phyloP scores from a whole-genome alignment of 2,329 filamentous ascomycete species.

The Stachybotrys elegans region DNA sequence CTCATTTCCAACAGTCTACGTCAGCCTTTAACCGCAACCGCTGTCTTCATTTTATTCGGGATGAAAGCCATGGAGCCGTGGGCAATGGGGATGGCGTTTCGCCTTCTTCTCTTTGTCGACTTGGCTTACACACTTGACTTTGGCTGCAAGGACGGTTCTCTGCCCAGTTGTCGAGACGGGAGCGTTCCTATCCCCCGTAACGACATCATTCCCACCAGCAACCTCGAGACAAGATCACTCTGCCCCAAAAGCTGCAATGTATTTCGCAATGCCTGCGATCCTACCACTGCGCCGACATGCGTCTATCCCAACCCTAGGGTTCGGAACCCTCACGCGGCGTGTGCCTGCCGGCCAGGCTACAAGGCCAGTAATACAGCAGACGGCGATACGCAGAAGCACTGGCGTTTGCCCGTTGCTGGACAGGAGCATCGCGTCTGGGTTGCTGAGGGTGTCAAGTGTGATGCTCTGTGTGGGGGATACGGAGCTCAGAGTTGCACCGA shows the following conservation, averaged over 20 bases:
- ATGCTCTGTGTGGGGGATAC: constrained; percentile 3
- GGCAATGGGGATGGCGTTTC: too few relatives aligned
- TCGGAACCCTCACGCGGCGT: constrained; percentile 4
- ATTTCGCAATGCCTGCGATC: constrained; percentile 5
- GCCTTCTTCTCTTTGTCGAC: background rate
- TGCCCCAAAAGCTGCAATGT: constrained; percentile 6
- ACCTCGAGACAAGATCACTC: background rate
- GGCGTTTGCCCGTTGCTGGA: constrained; percentile 5
- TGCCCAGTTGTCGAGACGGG: background rate
- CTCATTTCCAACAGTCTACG: too few relatives aligned
- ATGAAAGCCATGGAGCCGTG: too few relatives aligned
- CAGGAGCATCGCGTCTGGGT: constrained; percentile 9
- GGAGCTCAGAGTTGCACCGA: background rate
- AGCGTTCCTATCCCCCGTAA: background rate
- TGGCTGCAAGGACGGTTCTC: background rate
- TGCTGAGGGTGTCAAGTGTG: constrained; percentile 6
- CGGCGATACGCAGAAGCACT: constrained; percentile 4
- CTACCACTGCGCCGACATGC: constrained; percentile 8
- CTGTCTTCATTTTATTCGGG: too few relatives aligned
- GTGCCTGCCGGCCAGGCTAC: constrained; percentile 6
- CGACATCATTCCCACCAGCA: background rate
- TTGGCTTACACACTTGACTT: background rate
- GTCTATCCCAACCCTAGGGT: constrained; percentile 6
- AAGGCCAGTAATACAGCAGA: constrained; percentile 3
- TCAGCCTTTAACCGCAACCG: too few relatives aligned